These are phyloP conservation scores for Syzygium grande DNA, from an alignment of 345 rosid species.

Conservation along the genomic window DNA sequence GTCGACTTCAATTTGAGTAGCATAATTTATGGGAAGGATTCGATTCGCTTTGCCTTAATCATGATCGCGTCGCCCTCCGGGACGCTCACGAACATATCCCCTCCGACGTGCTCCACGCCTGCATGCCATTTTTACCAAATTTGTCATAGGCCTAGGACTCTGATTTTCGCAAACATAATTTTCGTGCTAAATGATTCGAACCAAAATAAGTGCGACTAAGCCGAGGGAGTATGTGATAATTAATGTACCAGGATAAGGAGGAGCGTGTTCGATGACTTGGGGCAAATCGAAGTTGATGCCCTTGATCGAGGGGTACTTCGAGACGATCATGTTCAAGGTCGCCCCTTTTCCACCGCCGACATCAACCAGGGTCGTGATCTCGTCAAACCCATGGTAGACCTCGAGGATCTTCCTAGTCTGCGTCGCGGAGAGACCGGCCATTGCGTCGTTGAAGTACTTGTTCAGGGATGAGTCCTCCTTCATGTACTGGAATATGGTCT, in stretches of 20 bases:
- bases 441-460: slow-evolving; percentile 43
- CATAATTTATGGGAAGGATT: not conserved
- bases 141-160: too few relatives aligned
- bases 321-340: slow-evolving; percentile 32
- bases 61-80: slow-evolving; percentile 38
- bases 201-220: too few relatives aligned
- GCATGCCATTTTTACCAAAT: not conserved
- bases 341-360: slow-evolving; percentile 70
- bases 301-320: slow-evolving; percentile 30
- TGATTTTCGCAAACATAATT: not conserved
- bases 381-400: slow-evolving; percentile 44
- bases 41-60: slow-evolving; percentile 20
- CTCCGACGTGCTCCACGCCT: slow-evolving; percentile 17
- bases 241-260: slow-evolving; percentile 16
- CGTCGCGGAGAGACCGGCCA: slow-evolving; percentile 33
- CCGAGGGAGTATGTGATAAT: too few relatives aligned
- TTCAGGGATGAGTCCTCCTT: slow-evolving; percentile 12
- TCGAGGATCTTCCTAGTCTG: slow-evolving; percentile 46
- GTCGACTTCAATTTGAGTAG: not conserved
- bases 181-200: not conserved
- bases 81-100: slow-evolving; percentile 16
- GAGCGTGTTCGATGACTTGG: slow-evolving; percentile 37
- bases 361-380: slow-evolving; percentile 37
- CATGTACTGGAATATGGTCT: slow-evolving; percentile 34
- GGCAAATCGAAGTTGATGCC: slow-evolving; percentile 54